Conservation (phyloP, 441 rosid genomes). For the Gossypium davidsonii region DNA sequence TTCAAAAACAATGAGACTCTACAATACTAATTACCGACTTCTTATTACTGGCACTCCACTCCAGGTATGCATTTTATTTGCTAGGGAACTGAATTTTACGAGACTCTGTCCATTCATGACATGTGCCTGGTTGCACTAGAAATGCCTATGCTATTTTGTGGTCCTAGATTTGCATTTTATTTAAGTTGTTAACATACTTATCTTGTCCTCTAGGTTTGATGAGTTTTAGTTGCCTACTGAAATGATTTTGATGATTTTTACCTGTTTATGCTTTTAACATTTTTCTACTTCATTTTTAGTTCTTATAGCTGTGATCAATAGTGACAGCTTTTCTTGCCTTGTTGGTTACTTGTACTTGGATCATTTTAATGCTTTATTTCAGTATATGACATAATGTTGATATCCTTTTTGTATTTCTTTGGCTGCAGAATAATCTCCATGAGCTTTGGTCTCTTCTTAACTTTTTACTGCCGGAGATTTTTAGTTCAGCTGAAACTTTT, state of each 20-base stretch:
- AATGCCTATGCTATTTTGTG: neutral
- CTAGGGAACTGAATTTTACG: neutral
- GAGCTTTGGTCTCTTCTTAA: slow-evolving; percentile 98
- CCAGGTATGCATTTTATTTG: slow-evolving; percentile 53
- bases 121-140: neutral
- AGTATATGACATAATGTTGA: neutral
- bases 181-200: neutral
- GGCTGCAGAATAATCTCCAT: slow-evolving; percentile 90
- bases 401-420: neutral
- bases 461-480: slow-evolving; percentile 89
- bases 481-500: slow-evolving; percentile 99
- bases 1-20: slow-evolving; percentile 95
- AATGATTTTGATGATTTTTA: neutral
- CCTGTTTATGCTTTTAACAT: neutral
- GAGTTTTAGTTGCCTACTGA: neutral
- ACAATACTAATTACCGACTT: slow-evolving; percentile 87
- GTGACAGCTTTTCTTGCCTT: neutral
- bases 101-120: neutral
- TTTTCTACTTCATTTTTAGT: neutral
- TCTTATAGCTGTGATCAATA: neutral
- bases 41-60: slow-evolving; percentile 98
- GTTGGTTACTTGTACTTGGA: neutral
- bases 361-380: neutral
- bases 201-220: neutral
- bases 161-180: neutral